A percentile compares a stretch with the other conserved stretches of the same genome.
phyloP scores from a whole-genome alignment of 768 basidiomycete genomes.

The Macrolepiota albuminosa region DNA sequence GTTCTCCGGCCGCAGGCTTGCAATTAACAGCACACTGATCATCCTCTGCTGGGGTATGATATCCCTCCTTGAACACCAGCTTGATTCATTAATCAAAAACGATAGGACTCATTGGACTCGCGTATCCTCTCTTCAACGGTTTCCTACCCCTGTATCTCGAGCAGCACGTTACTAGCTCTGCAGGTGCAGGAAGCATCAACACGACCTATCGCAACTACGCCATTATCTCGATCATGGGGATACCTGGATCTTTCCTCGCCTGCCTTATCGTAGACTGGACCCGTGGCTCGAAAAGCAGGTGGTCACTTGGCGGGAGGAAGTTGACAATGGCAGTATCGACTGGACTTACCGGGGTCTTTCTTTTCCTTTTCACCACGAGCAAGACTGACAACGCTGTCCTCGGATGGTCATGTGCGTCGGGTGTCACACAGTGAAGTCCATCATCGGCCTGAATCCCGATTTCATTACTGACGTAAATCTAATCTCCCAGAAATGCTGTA shows the following conservation, averaged over 20 bases:
- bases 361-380: constrained; percentile 50
- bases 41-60: constrained; percentile 46
- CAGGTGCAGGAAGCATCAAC: constrained; percentile 12
- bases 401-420: constrained; percentile 42
- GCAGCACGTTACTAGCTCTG: constrained; percentile 23
- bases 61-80: neutral
- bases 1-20: constrained; percentile 39
- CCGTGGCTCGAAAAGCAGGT: constrained; percentile 22
- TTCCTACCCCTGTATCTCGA: constrained; percentile 48
- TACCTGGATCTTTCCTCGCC: constrained; percentile 47
- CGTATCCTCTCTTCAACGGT: constrained; percentile 48
- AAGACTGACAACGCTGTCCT: constrained; percentile 32
- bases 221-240: constrained; percentile 42
- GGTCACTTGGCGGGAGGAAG: constrained; percentile 40
- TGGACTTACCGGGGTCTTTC: constrained; percentile 38
- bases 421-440: constrained; percentile 32
- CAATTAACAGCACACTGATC: constrained; percentile 41
- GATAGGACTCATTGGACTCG: constrained; percentile 42
- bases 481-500: constrained; percentile 5
- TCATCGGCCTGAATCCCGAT: neutral
- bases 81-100: neutral
- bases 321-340: constrained; percentile 41
- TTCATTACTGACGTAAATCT: neutral
- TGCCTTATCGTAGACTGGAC: constrained; percentile 41
- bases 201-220: constrained; percentile 44